These are phyloP conservation scores for Plasmodium vinckei DNA, from an alignment of 169 alveolate species.

Conservation along the genomic window DNA sequence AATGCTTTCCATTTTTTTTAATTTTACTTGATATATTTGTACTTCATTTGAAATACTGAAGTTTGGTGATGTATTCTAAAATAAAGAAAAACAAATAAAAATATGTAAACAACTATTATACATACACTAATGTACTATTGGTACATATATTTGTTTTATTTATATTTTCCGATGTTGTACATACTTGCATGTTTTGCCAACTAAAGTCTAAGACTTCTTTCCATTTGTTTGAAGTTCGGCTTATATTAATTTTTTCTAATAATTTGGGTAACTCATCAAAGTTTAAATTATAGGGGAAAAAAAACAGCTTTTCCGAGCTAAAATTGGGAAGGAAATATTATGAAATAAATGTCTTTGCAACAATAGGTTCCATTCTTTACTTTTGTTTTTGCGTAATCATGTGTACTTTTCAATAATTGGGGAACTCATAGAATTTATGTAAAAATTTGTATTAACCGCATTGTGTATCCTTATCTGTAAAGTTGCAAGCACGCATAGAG, in stretches of 20 bases:
- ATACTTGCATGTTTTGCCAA: constrained; percentile 66
- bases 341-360: not conserved
- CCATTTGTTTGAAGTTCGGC: constrained; percentile 41
- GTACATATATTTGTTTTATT: not conserved
- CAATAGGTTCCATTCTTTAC: too few species aligned
- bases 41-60: constrained; percentile 32
- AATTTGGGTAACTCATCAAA: constrained; percentile 64
- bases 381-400: not conserved
- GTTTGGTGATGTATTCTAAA: constrained; percentile 70
- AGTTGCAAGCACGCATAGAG: too few species aligned
- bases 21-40: constrained; percentile 21
- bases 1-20: not conserved
- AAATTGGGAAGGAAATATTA: constrained; percentile 2
- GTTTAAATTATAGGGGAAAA: constrained; percentile 47
- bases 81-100: too few species aligned
- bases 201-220: constrained; percentile 49
- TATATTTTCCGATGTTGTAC: not conserved
- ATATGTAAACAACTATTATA: too few species aligned
- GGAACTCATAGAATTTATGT: constrained; percentile 52
- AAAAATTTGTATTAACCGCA: constrained; percentile 51
- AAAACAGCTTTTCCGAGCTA: constrained; percentile 55
- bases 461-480: constrained; percentile 70
- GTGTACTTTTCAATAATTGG: constrained; percentile 71
- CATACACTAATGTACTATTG: too few species aligned
- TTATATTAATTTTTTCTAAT: constrained; percentile 61